Evolutionary conservation across 1,284 basidiomycete species (phyloP).

Genomic region (Pseudomicrostroma phylloplanum): DNA sequence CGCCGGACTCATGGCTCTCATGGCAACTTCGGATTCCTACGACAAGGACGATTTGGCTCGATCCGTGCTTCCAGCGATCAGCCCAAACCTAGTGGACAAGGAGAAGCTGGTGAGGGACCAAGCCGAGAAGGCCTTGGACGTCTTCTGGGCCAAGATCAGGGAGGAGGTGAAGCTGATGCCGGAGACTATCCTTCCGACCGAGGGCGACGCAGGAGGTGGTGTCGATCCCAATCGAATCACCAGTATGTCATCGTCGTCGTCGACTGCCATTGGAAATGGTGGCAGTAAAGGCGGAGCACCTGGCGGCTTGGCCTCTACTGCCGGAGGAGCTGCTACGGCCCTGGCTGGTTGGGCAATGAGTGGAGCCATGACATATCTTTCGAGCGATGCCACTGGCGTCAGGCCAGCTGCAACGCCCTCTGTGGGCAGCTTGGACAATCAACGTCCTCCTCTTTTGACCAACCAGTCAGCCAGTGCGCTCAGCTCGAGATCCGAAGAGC

Average conservation of each 20-base stretch:
- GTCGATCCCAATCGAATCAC: not conserved
- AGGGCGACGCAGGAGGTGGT: constrained; percentile 12
- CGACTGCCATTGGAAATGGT: constrained; percentile 1
- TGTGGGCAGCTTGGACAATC: constrained; percentile 8
- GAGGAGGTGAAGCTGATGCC: constrained; percentile 26
- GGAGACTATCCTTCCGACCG: constrained; percentile 28
- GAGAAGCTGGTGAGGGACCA: constrained; percentile 44
- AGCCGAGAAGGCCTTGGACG: constrained; percentile 32
- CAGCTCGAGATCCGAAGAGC: not conserved
- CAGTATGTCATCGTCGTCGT: constrained; percentile 1
- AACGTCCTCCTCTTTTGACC: constrained; percentile 5
- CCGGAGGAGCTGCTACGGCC: constrained; percentile 39
- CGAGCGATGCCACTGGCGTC: not conserved
- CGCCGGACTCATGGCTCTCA: constrained; percentile 89
- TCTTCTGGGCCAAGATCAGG: constrained; percentile 37
- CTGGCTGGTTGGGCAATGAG: constrained; percentile 44
- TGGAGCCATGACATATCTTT: constrained; percentile 16
- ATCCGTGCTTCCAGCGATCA: constrained; percentile 35
- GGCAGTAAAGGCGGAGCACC: not conserved
- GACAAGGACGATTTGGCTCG: constrained; percentile 51
- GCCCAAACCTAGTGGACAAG: constrained; percentile 43
- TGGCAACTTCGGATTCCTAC: constrained; percentile 87
- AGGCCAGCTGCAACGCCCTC: not conserved
- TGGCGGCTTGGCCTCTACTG: constrained; percentile 26
- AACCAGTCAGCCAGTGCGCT: not conserved